Base-by-base conservation (phyloP, 306 rosid genomes). In the Lathyrus aphaca region DNA sequence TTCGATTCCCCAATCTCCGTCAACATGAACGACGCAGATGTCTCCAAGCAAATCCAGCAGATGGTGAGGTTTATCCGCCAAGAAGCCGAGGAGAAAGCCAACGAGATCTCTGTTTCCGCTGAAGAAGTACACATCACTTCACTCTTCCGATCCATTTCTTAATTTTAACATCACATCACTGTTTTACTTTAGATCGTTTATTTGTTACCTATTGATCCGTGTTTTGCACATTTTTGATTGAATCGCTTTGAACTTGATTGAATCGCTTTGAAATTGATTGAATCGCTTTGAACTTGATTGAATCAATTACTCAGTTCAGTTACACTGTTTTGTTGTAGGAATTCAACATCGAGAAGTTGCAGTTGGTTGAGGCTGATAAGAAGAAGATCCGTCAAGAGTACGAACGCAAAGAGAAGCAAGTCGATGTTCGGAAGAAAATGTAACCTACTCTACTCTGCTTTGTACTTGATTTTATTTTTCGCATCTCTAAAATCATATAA, bases 21-120 rank as follows among this genome's bases (percentile, higher is more conserved):
- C 10, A 85, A 84, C 43, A 94, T 94, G 98, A 94, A 94, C 78
- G 98, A 94, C 84, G 64, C 89, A 48, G 96, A 88, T 94, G 98
- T 94, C 77, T 88, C 97, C 53, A 88, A 80, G 95, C 98, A 94
- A 92, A 94, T 94, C 95, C 97, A 94, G 89, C 98, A 94, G 95
- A 94, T 94, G 98, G 98, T 90, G 68, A 74, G 95, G 73, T 94
- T 94, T 77, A 91, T 94, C 81, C 98, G 92, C 81, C 98, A 94
- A 82, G 98, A 94, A 77, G 97, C 97, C 1, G 98, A 94, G 78
- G 98, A 94, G 66, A 94, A 94, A 74, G 98, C 97, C 86, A 94
- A 94, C 88, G 97, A 94, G 96, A 94, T 94, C 96, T 83, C 96
- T 49, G 97, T 90, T 73, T 87, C 98, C 30, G 97, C 98, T 14